Percentiles rank a stretch among this genome's conserved stretches.
Conservation (phyloP, 2,329 filamentous ascomycete species). For the Beauveria caledonica region DNA sequence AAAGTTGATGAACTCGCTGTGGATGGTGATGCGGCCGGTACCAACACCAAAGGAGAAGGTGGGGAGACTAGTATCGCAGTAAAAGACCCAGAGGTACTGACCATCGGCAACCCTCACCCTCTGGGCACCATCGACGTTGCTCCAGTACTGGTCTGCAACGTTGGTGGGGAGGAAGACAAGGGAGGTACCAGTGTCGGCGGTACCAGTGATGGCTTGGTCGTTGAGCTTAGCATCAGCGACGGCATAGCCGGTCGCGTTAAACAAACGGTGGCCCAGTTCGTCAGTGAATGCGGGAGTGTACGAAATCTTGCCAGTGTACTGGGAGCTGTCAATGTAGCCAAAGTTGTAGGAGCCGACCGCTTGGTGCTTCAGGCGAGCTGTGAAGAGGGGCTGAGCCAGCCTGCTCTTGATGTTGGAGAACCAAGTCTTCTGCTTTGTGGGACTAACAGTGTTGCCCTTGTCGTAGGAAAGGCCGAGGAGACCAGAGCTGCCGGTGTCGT, state of each 20-base stretch:
- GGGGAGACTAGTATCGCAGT: slow-evolving; percentile 36
- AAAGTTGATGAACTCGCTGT: slow-evolving; percentile 3
- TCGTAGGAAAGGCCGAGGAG: slow-evolving; percentile 37
- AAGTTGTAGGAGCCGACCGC: slow-evolving; percentile 63
- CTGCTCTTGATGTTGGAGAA: slow-evolving; percentile 24
- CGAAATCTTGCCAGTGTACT: slow-evolving; percentile 54
- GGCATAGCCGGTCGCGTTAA: slow-evolving; percentile 17
- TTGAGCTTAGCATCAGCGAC: slow-evolving; percentile 15
- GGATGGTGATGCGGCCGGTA: slow-evolving; percentile 44
- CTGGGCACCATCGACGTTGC: slow-evolving; percentile 5
- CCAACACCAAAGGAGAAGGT: slow-evolving; percentile 49
- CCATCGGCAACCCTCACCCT: neutral
- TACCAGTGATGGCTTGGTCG: slow-evolving; percentile 35
- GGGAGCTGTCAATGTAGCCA: slow-evolving; percentile 55
- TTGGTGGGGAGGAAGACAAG: slow-evolving; percentile 49
- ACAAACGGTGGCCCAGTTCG: slow-evolving; percentile 55
- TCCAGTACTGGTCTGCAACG: slow-evolving; percentile 44
- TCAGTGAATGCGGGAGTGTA: slow-evolving; percentile 52
- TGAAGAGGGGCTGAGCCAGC: slow-evolving; percentile 45
- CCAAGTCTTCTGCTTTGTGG: slow-evolving; percentile 34
- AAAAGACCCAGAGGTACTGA: slow-evolving; percentile 23
- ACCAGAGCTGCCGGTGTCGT: slow-evolving; percentile 33
- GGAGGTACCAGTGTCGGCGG: slow-evolving; percentile 54
- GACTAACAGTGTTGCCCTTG: slow-evolving; percentile 33
- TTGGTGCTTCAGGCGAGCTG: slow-evolving; percentile 53